Conservation (phyloP, 192 early-diverging fungal species). For the Backusella westeae region DNA sequence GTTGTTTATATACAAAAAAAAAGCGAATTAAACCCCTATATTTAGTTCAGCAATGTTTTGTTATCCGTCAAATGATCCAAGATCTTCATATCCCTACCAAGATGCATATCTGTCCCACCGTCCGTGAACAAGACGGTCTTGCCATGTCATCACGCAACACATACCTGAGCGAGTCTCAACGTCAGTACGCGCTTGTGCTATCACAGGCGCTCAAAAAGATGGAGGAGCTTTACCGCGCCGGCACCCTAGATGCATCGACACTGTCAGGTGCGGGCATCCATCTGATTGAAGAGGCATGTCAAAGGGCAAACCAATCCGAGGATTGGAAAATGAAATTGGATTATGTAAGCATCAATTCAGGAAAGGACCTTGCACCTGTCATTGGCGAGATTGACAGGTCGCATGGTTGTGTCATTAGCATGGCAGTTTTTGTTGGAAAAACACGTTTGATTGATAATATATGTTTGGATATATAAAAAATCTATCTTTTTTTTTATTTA, state of each 20-base stretch:
- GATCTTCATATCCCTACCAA: slow-evolving; percentile 82
- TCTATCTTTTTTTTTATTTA: background rate
- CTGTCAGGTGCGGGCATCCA: slow-evolving; percentile 49
- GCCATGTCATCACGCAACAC: slow-evolving; percentile 91
- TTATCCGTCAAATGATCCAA: slow-evolving; percentile 72
- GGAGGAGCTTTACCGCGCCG: slow-evolving; percentile 42
- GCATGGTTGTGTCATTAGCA: slow-evolving; percentile 75
- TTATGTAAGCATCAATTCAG: slow-evolving; percentile 81
- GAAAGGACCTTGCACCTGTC: slow-evolving; percentile 24
- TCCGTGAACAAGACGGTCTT: slow-evolving; percentile 78
- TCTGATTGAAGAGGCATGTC: slow-evolving; percentile 46
- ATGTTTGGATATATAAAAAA: background rate
- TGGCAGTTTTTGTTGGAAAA: slow-evolving; percentile 81
- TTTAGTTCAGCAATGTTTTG: slow-evolving; percentile 81
- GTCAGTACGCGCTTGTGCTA: slow-evolving; percentile 67
- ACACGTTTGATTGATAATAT: slow-evolving; percentile 93
- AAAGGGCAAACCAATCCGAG: slow-evolving; percentile 23
- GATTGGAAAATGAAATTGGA: slow-evolving; percentile 66
- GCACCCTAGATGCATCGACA: slow-evolving; percentile 32
- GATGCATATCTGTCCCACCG: slow-evolving; percentile 71
- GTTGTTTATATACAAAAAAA: background rate
- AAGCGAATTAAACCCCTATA: background rate
- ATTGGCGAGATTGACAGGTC: slow-evolving; percentile 36
- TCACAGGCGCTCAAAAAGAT: slow-evolving; percentile 66
- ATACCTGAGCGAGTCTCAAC: slow-evolving; percentile 74